Percentiles rank a stretch among this genome's conserved stretches.
These are phyloP conservation scores for Zychaea mexicana DNA, from an alignment of 371 early-diverging fungal genomes.

Conservation along the genomic window DNA sequence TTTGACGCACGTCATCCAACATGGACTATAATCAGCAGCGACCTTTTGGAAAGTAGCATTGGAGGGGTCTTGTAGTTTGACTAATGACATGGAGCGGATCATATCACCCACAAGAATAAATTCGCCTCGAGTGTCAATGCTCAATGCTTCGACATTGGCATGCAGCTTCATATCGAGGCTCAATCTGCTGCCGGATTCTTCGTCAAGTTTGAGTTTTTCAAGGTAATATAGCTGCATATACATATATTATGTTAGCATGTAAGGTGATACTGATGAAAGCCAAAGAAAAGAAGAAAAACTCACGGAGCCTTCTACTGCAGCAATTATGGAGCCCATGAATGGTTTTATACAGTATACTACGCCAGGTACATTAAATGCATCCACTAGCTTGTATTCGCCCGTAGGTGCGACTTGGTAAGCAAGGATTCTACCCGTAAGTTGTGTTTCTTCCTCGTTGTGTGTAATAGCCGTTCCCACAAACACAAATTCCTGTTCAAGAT, in stretches of 20 bases:
- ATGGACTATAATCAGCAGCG: slow-evolving; percentile 63
- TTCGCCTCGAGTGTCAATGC: slow-evolving; percentile 67
- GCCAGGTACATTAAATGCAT: slow-evolving; percentile 42
- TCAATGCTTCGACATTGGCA: slow-evolving; percentile 63
- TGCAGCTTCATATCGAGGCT: slow-evolving; percentile 35
- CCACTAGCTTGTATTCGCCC: slow-evolving; percentile 41
- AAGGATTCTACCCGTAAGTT: slow-evolving; percentile 56
- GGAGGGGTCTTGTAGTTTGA: slow-evolving; percentile 45
- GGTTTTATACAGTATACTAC: slow-evolving; percentile 49
- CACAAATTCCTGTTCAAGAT: slow-evolving; percentile 34
- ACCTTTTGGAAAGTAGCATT: slow-evolving; percentile 50
- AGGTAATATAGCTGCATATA: slow-evolving; percentile 37
- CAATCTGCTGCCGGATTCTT: slow-evolving; percentile 23
- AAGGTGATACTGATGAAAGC: no score
- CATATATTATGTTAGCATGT: background rate
- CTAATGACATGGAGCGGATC: slow-evolving; percentile 75
- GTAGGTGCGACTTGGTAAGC: slow-evolving; percentile 47
- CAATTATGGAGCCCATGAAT: slow-evolving; percentile 38
- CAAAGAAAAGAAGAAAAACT: background rate
- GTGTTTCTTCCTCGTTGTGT: slow-evolving; percentile 46
- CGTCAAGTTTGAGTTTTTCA: slow-evolving; percentile 25
- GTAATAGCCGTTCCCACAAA: slow-evolving; percentile 66
- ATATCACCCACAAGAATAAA: slow-evolving; percentile 86
- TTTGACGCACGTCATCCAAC: slow-evolving; percentile 74
- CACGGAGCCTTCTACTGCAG: slow-evolving; percentile 64